Conservation (phyloP, 108 stramenopile species). For the Nannochloropsis gaditana region DNA sequence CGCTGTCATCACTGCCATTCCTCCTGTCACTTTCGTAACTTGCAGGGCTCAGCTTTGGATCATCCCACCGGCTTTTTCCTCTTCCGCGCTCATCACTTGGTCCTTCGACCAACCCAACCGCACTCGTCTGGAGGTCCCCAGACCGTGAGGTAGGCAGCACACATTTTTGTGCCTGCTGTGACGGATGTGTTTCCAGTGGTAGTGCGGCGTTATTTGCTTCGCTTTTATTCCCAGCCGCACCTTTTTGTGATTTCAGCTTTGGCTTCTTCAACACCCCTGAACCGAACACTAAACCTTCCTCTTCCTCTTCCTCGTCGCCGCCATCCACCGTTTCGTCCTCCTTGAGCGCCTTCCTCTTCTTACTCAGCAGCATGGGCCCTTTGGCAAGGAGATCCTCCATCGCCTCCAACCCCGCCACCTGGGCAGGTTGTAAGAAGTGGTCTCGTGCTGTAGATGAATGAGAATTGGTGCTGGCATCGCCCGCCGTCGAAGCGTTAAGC, state of each 20-base stretch:
- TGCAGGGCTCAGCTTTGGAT: too few relatives aligned
- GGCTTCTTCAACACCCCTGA: background rate
- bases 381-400: background rate
- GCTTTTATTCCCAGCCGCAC: too few relatives aligned
- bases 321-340: background rate
- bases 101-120: too few relatives aligned
- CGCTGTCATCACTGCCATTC: background rate
- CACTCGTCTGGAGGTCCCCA: too few relatives aligned
- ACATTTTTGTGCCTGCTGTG: too few relatives aligned
- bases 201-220: too few relatives aligned
- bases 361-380: background rate
- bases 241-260: background rate
- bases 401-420: background rate
- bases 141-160: too few relatives aligned
- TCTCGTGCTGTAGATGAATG: background rate
- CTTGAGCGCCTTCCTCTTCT: background rate
- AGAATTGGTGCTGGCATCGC: background rate
- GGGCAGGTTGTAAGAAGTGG: background rate
- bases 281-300: slow-evolving; percentile 7
- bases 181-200: too few relatives aligned
- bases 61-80: background rate
- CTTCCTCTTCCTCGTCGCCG: background rate
- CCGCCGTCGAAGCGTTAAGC: background rate
- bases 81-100: background rate
- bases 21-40: background rate